Base-by-base conservation (phyloP, 345 rosid species). In the Eucalyptus regnans region DNA sequence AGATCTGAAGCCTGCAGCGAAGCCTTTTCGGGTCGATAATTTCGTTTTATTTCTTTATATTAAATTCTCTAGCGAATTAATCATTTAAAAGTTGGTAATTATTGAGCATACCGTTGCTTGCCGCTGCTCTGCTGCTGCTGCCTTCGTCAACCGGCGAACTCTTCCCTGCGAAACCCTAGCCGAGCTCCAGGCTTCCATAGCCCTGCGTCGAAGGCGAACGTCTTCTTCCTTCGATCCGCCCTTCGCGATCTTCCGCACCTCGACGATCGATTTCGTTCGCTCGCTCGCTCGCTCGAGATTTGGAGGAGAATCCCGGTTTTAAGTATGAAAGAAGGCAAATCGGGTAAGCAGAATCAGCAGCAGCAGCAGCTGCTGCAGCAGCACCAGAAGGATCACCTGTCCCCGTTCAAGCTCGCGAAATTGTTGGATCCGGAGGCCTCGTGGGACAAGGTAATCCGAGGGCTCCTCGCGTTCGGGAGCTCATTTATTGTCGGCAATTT, bases 351-450 rank as follows among this genome's bases (percentile, higher is more conserved):
- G 90, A 95, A 93, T 88, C 62, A 56, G 62, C 62, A 56, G 3
- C 79, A 71, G 56, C 93, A 91, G 54, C 96, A 91, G 66, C 96
- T 90, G 50, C 95, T 93, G 56, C 98, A 91, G 44, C 84, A 41
- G 8, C 84, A 76, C 64, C 93, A 91, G 50, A 93, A 93, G 90
- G 97, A 94, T 80, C 98, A 96, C 95, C 90, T 95, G 83, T 94
- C 96, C 87, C 96, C 96, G 27, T 93, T 92, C 91, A 96, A 92
- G 88, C 91, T 95, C 60, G 95, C 97, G 27, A 96, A 95, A 86
- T 92, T 95, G 92, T 94, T 97, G 80, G 99, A 96, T 95, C 97
- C 98, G 8, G 97, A 96, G 50, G 97, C 97, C 64, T 93, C 99
- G 9, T 96, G 99, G 99, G 99, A 97, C 79, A 97, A 97, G 94